Conservation (phyloP, 495 filamentous ascomycete genomes). For the Penicillium cosmopolitanum region DNA sequence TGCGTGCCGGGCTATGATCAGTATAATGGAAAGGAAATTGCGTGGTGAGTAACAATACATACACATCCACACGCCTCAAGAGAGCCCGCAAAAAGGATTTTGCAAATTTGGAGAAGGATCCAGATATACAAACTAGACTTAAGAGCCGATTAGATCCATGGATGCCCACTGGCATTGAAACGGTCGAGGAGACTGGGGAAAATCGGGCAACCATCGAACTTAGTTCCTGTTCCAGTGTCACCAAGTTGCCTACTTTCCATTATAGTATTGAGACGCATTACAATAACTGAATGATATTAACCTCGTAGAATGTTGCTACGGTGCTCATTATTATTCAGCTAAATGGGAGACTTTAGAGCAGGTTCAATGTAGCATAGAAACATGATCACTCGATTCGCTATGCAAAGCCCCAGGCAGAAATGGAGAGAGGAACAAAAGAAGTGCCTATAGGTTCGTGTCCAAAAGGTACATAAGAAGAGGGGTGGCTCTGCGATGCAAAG, state of each 20-base stretch:
- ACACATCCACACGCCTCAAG: not conserved
- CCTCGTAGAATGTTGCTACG: not conserved
- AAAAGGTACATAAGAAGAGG: not conserved
- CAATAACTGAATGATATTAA: not conserved
- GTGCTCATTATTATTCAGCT: not conserved
- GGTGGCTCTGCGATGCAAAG: not conserved
- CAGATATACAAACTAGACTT: too few species aligned
- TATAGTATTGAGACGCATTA: not conserved
- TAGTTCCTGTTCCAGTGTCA: too few species aligned
- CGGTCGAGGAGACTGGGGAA: too few species aligned
- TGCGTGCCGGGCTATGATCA: slow-evolving; percentile 42
- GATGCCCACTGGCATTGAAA: too few species aligned
- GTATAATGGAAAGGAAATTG: slow-evolving; percentile 35
- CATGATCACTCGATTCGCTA: slow-evolving; percentile 9
- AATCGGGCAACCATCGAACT: too few species aligned
- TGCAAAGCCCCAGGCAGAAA: slow-evolving; percentile 7
- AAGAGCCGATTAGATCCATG: too few species aligned
- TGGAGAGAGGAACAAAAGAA: not conserved
- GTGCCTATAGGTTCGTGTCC: not conserved
- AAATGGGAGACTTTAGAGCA: not conserved
- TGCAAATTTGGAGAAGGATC: too few species aligned
- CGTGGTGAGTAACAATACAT: not conserved
- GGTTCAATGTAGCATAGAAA: slow-evolving; percentile 2
- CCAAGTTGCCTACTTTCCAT: too few species aligned
- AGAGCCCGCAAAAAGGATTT: too few species aligned